phyloP scores from a whole-genome alignment of 2,329 filamentous ascomycete genomes.

The Emmonsia crescens region DNA sequence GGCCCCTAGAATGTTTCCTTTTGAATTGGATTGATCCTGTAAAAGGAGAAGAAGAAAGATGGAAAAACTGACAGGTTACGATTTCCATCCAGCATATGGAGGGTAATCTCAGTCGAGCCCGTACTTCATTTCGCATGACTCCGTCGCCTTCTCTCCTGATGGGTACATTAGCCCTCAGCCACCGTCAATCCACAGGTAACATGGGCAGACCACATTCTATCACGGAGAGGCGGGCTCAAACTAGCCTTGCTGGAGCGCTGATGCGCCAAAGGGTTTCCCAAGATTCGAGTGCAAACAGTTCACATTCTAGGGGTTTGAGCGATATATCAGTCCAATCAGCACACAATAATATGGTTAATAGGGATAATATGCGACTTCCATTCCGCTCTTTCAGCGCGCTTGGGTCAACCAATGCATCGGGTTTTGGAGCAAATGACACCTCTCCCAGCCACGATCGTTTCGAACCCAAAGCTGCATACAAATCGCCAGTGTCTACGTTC shows the following conservation, averaged over 20 bases:
- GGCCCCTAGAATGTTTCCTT: neutral
- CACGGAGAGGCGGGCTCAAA: slow-evolving; percentile 23
- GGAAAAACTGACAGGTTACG: neutral
- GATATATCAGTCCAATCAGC: slow-evolving; percentile 46
- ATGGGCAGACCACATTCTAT: slow-evolving; percentile 34
- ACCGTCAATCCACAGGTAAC: slow-evolving; percentile 31
- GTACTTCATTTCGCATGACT: slow-evolving; percentile 51
- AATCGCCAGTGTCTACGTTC: slow-evolving; percentile 31
- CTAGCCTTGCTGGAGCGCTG: slow-evolving; percentile 10
- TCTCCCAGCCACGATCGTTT: slow-evolving; percentile 25
- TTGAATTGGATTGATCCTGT: neutral
- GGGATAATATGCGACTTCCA: slow-evolving; percentile 32
- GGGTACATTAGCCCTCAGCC: slow-evolving; percentile 21
- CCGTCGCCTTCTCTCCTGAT: slow-evolving; percentile 39
- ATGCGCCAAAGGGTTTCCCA: slow-evolving; percentile 32
- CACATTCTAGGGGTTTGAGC: slow-evolving; percentile 51
- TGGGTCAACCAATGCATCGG: slow-evolving; percentile 25
- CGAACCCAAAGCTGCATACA: slow-evolving; percentile 23
- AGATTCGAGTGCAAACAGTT: slow-evolving; percentile 30
- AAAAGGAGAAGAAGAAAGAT: neutral
- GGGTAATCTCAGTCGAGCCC: slow-evolving; percentile 71
- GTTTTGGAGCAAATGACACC: slow-evolving; percentile 22
- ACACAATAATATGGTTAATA: slow-evolving; percentile 16
- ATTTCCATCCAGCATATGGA: slow-evolving; percentile 65
- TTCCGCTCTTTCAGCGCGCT: slow-evolving; percentile 54